Base-by-base conservation (phyloP, 2,329 filamentous ascomycete species). In the Penicillium psychrosexuale region DNA sequence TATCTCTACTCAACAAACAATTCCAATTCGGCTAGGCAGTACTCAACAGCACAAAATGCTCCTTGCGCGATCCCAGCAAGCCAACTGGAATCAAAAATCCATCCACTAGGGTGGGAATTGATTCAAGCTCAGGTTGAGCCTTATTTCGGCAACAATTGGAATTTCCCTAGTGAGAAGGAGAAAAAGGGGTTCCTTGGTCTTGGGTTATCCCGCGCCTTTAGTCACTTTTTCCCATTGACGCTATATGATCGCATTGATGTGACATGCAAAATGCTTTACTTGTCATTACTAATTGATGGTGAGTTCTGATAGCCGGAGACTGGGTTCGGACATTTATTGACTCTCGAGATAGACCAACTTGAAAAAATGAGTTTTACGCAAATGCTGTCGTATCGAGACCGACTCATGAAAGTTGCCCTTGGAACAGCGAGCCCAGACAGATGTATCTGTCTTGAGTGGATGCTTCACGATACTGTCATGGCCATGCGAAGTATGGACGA, bases 221-320 rank as follows among this genome's bases (percentile, higher is more conserved):
- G 54, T 38, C 52, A 40, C 8, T 58, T 54, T 31, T 59, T 57
- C 11, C 61, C 61, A 8, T 50, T 62, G 31, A 57, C 55, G 1
- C 37, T 56, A 5, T 31, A 58, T 33, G 52, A 57, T 38, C 60
- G 60, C 4, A 55, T 62, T 22, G 53, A 59, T 24, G 42, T 47
- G 30, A 56, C 56, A 7, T 56, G 60, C 37, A 61, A 55, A 27
- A 49, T 62, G 50, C 55, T 59, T 38, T 63, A 61, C 40, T 39
- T 63, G 19, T 46, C 46, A 17, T 28, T 62, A 7, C 38, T 63
- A 12, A 59, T 62, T 39, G 61, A 63, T 40, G 60, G 60, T 63
- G n/a, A 33, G 60, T 44, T 0, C 3, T 13, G 1, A 15, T 15
- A 15, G 8, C 8, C 1, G 6, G 4, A 11, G 27, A 7, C 24